Base-by-base conservation (phyloP, 148 eudicot species). In the Diospyros lotus region DNA sequence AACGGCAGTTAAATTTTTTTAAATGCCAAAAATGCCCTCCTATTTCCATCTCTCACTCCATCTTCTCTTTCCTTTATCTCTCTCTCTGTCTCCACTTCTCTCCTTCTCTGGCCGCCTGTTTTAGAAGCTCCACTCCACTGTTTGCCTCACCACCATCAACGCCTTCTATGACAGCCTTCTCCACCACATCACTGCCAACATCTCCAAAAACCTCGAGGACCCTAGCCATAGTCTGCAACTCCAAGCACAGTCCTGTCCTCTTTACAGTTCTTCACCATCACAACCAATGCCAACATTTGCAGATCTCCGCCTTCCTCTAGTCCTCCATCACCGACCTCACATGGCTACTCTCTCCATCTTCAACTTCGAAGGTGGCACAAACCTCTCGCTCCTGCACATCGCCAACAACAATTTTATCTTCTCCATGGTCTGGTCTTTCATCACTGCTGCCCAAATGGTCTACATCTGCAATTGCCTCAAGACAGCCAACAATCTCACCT, bases 381-480 rank as follows among this genome's bases (percentile, higher is more conserved):
- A 63, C 8, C 58, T 88, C 17, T 74, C 85, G 0, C 80, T 92
- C 40, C 92, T 92, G 6, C 97, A 94, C 1, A 80, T 92, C 75
- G 94, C 83, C 38, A 76, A 71, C 13, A 86, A 84, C 46, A 91
- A 92, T 76, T 92, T 94, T 17, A 86, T 84, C 58, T 79, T 92
- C 6, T 92, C 93, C 38, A 84, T 90, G 91, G 82, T 92, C 1
- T 92, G 97, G 97, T 88, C 92, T 12, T 84, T 76, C 4, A 84
- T 89, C 28, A 93, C 97, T 6, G 79, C 89, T 13, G 68, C 88
- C 4, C 89, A 86, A 59, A 72, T 79, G 81, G 91, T 85, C 0
- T 83, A 74, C 48, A 64, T 81, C 43, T 74, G 74, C 0, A 87
- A 84, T 65, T 79, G 90, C 4, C 81, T 87, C 58, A 92, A 88